Conservation (phyloP, 345 rosid genomes). For the Euphorbia pulcherrima region DNA sequence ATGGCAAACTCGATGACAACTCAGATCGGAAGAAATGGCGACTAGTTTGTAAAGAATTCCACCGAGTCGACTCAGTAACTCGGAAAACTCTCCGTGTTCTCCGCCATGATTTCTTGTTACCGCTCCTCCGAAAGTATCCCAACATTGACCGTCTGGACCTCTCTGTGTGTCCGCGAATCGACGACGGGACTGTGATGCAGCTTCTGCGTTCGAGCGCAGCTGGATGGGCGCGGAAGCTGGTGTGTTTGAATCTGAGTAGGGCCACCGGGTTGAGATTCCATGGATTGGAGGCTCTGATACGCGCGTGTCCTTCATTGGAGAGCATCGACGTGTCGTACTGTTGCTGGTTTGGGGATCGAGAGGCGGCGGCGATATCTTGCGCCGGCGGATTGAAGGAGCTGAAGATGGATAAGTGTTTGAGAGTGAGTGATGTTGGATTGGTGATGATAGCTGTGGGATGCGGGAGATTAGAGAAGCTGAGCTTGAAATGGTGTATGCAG, state of each 20-base stretch:
- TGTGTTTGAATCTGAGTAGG: slow-evolving; percentile 54
- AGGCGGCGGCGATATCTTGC: slow-evolving; percentile 76
- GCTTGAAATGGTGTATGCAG: slow-evolving; percentile 97
- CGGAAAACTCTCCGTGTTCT: slow-evolving; percentile 58
- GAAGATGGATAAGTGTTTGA: slow-evolving; percentile 78
- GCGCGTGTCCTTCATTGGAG: slow-evolving; percentile 55
- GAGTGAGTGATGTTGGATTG: slow-evolving; percentile 76
- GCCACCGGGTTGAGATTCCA: slow-evolving; percentile 52
- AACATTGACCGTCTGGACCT: slow-evolving; percentile 60
- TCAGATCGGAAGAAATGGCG: slow-evolving; percentile 66
- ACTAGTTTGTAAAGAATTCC: slow-evolving; percentile 66
- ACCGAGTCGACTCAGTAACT: slow-evolving; percentile 53
- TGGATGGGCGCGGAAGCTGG: slow-evolving; percentile 41
- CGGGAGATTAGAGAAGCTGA: slow-evolving; percentile 52
- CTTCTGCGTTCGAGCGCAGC: slow-evolving; percentile 25
- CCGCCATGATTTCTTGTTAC: slow-evolving; percentile 55
- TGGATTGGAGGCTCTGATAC: slow-evolving; percentile 57
- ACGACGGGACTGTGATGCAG: slow-evolving; percentile 50
- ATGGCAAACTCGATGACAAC: slow-evolving; percentile 36
- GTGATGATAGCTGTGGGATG: slow-evolving; percentile 76
- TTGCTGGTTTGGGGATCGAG: slow-evolving; percentile 66
- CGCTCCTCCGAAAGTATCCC: slow-evolving; percentile 46
- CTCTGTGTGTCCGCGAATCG: slow-evolving; percentile 70
- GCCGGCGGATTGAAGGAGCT: slow-evolving; percentile 59
- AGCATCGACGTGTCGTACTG: slow-evolving; percentile 72